phyloP scores from a whole-genome alignment of 78 protist species.

The Dictyostelium capitatum region DNA sequence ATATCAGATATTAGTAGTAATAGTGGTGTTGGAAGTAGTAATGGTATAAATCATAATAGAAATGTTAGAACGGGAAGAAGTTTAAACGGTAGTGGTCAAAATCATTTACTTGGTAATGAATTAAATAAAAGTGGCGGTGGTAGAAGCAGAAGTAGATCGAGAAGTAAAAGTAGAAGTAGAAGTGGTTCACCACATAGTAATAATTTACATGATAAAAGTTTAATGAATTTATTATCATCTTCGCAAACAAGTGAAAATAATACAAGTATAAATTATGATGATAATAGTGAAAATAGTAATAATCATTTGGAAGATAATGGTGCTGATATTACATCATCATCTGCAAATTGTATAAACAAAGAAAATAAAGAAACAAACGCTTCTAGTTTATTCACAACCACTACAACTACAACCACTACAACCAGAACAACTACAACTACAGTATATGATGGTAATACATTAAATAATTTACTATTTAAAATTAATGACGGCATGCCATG shows the following conservation, averaged over 20 bases:
- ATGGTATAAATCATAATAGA: neutral
- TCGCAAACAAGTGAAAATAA: neutral
- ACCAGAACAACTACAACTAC: neutral
- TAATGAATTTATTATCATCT: conserved; percentile 5
- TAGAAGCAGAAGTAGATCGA: neutral
- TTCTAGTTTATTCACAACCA: neutral
- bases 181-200: neutral
- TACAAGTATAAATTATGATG: neutral
- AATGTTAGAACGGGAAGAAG: neutral
- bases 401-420: neutral
- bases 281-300: neutral
- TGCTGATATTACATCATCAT: neutral
- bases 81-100: neutral
- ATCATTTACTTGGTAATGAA: neutral
- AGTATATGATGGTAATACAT: neutral
- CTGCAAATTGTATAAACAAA: too few relatives aligned
- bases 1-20: conserved; percentile 4
- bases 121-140: conserved; percentile 4
- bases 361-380: too few relatives aligned
- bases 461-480: neutral
- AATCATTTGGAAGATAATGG: neutral
- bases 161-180: conserved; percentile 13
- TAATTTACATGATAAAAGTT: conserved; percentile 4
- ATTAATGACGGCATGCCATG: neutral
- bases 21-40: neutral